Conservation (phyloP, 2,329 filamentous ascomycete species). For the Coniella lustricola region DNA sequence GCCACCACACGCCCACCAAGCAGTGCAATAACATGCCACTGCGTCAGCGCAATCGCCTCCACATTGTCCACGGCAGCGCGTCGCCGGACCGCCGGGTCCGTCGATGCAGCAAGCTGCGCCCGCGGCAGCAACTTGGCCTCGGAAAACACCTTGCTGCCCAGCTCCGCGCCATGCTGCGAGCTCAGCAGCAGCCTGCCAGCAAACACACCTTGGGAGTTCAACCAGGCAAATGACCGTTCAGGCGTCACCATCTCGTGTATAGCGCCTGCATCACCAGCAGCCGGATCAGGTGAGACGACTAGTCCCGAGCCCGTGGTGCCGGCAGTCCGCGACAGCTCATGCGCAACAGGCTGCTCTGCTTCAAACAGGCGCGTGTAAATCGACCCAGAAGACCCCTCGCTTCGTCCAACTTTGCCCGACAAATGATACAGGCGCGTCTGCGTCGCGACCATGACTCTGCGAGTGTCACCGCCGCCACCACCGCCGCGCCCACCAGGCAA, state of each 20-base stretch:
- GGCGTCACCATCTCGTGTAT: constrained; percentile 48
- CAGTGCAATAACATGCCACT: constrained; percentile 85
- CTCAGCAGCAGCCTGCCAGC: constrained; percentile 70
- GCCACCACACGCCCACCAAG: constrained; percentile 78
- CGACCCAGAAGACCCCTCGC: constrained; percentile 73
- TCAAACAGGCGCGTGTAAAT: constrained; percentile 88
- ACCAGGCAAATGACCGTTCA: constrained; percentile 82
- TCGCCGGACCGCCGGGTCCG: constrained; percentile 57
- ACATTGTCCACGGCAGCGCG: constrained; percentile 65
- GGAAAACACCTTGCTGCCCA: constrained; percentile 69
- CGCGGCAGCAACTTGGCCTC: constrained; percentile 72
- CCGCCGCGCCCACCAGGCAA: constrained; percentile 52
- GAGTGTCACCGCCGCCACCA: constrained; percentile 58
- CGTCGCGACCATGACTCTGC: constrained; percentile 75
- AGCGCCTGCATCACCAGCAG: constrained; percentile 42
- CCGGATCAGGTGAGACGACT: constrained; percentile 68
- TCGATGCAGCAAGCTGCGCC: constrained; percentile 59
- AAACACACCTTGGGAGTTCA: constrained; percentile 78
- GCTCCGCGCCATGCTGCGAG: constrained; percentile 42
- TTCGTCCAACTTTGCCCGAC: constrained; percentile 66
- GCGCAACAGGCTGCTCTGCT: constrained; percentile 67
- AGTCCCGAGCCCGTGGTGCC: constrained; percentile 56
- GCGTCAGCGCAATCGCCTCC: constrained; percentile 74
- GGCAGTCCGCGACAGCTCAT: constrained; percentile 59
- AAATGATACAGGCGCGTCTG: constrained; percentile 74